These are phyloP conservation scores for Suillus luteus DNA, from an alignment of 768 basidiomycete genomes.

Conservation along the genomic window DNA sequence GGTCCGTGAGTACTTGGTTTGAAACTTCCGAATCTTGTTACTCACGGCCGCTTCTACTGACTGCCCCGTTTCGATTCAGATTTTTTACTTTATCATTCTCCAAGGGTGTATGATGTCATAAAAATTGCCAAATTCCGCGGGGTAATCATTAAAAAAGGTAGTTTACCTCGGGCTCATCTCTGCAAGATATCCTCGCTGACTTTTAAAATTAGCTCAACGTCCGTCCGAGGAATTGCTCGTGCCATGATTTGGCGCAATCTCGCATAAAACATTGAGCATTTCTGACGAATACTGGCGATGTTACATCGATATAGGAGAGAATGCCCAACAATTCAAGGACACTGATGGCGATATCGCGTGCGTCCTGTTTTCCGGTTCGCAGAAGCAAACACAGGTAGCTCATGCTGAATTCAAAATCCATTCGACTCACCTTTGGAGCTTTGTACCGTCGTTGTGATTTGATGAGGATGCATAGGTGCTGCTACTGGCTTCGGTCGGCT, in stretches of 20 bases:
- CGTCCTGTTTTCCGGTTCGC: not conserved
- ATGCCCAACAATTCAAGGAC: not conserved
- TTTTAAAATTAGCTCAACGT: not conserved
- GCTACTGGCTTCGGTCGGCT: not conserved
- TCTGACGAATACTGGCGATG: not conserved
- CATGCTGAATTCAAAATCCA: not conserved
- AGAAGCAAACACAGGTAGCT: not conserved
- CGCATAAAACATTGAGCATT: not conserved
- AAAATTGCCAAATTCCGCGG: not conserved
- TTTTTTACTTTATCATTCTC: not conserved
- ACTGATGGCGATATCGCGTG: not conserved
- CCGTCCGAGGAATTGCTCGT: not conserved
- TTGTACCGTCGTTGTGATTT: not conserved
- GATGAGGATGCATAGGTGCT: not conserved
- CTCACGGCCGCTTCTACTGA: not conserved
- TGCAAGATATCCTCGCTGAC: not conserved
- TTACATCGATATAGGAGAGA: not conserved
- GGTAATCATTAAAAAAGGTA: not conserved
- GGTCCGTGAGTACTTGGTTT: not conserved
- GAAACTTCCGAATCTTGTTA: not conserved
- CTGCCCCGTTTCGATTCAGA: not conserved
- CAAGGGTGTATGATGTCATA: not conserved
- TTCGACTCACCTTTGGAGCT: not conserved
- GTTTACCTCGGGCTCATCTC: not conserved
- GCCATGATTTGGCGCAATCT: not conserved